Percentiles rank a stretch among this genome's conserved stretches.
phyloP scores from a whole-genome alignment of 208 protist species.

The Leishmania braziliensis region DNA sequence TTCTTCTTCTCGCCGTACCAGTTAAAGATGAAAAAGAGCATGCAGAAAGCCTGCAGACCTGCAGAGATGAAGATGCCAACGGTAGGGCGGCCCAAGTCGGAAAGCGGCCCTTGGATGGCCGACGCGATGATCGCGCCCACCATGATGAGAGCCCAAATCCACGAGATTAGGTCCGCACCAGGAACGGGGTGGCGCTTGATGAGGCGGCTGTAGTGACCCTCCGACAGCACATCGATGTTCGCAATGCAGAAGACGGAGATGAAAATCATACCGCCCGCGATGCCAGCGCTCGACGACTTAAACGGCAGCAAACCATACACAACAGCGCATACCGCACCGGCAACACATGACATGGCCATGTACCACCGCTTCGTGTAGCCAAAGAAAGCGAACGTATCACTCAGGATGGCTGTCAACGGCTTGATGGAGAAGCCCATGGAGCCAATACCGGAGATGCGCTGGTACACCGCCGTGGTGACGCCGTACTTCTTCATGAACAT shows the following conservation, averaged over 20 bases:
- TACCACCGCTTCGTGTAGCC: slow-evolving; percentile 69
- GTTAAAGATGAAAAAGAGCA: slow-evolving; percentile 54
- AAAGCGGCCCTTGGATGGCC: slow-evolving; percentile 45
- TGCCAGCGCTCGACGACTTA: slow-evolving; percentile 35
- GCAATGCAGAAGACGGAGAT: slow-evolving; percentile 44
- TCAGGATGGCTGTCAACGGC: slow-evolving; percentile 51
- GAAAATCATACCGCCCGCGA: slow-evolving; percentile 50
- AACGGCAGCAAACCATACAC: slow-evolving; percentile 48
- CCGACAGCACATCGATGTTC: slow-evolving; percentile 56
- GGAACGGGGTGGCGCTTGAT: slow-evolving; percentile 41
- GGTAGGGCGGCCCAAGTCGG: slow-evolving; percentile 38
- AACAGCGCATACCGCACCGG: slow-evolving; percentile 36
- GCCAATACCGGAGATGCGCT: slow-evolving; percentile 37
- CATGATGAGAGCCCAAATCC: slow-evolving; percentile 53
- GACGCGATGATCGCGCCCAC: slow-evolving; percentile 40
- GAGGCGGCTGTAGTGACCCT: slow-evolving; percentile 66
- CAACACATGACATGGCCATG: slow-evolving; percentile 43
- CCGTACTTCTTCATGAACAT: slow-evolving; percentile 49
- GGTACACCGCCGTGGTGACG: slow-evolving; percentile 31
- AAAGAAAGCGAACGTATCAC: slow-evolving; percentile 50
- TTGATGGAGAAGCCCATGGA: slow-evolving; percentile 66
- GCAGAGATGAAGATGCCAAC: slow-evolving; percentile 46
- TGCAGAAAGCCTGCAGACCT: slow-evolving; percentile 32
- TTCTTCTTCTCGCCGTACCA: slow-evolving; percentile 66
- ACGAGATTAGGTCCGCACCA: slow-evolving; percentile 45